Conservation (phyloP, 2,329 filamentous ascomycete genomes). For the Xylariaceae sp. region DNA sequence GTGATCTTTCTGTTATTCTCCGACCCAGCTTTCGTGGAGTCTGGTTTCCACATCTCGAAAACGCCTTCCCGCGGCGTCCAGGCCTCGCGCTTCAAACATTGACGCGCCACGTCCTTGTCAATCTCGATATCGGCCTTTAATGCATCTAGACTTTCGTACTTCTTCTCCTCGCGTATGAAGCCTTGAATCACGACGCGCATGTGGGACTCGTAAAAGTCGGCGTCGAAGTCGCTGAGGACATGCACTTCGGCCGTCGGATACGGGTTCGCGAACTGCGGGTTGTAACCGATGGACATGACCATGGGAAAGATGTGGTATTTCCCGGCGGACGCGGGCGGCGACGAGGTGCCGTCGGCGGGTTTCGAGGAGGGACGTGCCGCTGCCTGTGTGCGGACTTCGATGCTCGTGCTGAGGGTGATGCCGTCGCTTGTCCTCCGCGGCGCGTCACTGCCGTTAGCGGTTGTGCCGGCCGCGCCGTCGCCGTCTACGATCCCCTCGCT, state of each 20-base stretch:
- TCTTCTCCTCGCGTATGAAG: slow-evolving; percentile 83
- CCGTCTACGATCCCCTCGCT: neutral
- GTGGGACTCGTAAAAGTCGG: slow-evolving; percentile 80
- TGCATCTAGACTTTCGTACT: slow-evolving; percentile 76
- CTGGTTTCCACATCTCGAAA: too few relatives aligned
- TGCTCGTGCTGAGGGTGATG: neutral
- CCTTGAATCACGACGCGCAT: slow-evolving; percentile 80
- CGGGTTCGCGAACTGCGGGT: slow-evolving; percentile 30
- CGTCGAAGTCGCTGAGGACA: slow-evolving; percentile 70
- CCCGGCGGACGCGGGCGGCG: slow-evolving; percentile 18
- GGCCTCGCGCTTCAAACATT: slow-evolving; percentile 62
- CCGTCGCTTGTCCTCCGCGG: too few relatives aligned
- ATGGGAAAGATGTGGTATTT: slow-evolving; percentile 64
- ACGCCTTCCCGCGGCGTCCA: slow-evolving; percentile 48
- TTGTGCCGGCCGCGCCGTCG: neutral
- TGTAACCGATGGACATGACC: slow-evolving; percentile 94
- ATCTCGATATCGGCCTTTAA: slow-evolving; percentile 83
- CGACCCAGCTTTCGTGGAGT: too few relatives aligned
- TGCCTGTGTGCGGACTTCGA: neutral
- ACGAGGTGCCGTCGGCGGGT: slow-evolving; percentile 17
- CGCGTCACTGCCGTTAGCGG: neutral
- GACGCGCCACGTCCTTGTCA: slow-evolving; percentile 78
- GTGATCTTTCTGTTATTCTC: too few relatives aligned
- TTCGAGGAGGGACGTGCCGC: slow-evolving; percentile 3
- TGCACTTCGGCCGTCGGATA: slow-evolving; percentile 86